Evolutionary conservation across 129 eudicot species (phyloP).

Genomic region (Pseudognaphalium luteoalbum): DNA sequence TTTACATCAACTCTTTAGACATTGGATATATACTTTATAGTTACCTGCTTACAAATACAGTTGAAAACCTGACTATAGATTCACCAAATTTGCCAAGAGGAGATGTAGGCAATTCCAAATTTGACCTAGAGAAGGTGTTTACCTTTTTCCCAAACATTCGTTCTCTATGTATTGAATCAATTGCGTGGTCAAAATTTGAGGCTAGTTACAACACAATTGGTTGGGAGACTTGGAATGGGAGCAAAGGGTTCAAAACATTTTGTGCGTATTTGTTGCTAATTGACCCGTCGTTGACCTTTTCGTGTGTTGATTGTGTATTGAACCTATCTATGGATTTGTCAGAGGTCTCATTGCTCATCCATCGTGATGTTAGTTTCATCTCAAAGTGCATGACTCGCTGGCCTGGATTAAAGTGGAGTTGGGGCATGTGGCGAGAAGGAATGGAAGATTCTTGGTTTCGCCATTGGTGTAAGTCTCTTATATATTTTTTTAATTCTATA

Average conservation of each 20-base stretch:
- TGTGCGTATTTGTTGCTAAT: slow-evolving; percentile 48
- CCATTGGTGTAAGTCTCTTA: no score
- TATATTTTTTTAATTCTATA: no score
- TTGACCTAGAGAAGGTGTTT: slow-evolving; percentile 46
- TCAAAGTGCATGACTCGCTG: slow-evolving; percentile 47
- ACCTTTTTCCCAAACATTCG: slow-evolving; percentile 39
- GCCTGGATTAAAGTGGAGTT: slow-evolving; percentile 50
- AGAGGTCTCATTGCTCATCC: slow-evolving; percentile 47
- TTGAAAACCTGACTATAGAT: slow-evolving; percentile 43
- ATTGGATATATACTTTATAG: slow-evolving; percentile 34
- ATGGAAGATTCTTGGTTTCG: slow-evolving; percentile 31
- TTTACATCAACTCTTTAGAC: no score
- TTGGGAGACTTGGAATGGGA: slow-evolving; percentile 27
- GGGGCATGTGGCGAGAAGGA: slow-evolving; percentile 74
- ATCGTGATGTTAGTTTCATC: slow-evolving; percentile 55
- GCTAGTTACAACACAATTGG: slow-evolving; percentile 27
- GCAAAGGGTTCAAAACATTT: slow-evolving; percentile 48
- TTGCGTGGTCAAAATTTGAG: slow-evolving; percentile 54
- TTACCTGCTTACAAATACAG: slow-evolving; percentile 34
- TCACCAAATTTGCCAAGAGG: slow-evolving; percentile 30
- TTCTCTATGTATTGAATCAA: slow-evolving; percentile 52
- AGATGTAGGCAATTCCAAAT: slow-evolving; percentile 29
- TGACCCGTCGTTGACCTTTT: slow-evolving; percentile 44
- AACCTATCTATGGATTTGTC: slow-evolving; percentile 42
- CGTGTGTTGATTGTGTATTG: slow-evolving; percentile 41